phyloP scores from a whole-genome alignment of 495 filamentous ascomycete species.

The Lasiosphaeris hirsuta region DNA sequence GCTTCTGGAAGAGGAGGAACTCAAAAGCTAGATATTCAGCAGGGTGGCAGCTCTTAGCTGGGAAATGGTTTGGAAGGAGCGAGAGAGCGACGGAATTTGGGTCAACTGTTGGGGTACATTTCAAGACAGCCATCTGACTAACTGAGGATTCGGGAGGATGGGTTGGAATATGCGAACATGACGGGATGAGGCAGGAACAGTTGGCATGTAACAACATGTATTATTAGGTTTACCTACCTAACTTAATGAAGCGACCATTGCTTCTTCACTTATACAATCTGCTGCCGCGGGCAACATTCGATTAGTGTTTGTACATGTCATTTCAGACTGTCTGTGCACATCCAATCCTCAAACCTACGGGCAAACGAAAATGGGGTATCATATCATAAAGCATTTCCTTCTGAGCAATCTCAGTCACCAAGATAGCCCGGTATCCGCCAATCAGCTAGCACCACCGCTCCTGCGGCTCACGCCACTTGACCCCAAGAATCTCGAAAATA shows the following conservation, averaged over 20 bases:
- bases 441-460: slow-evolving; percentile 64
- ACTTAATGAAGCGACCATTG: too few species aligned
- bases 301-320: too few species aligned
- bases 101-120: neutral
- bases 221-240: neutral
- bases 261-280: too few species aligned
- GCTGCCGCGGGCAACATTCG: too few species aligned
- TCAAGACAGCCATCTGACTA: neutral
- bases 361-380: neutral
- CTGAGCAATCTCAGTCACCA: too few species aligned
- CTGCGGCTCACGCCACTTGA: slow-evolving; percentile 81
- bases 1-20: too few species aligned
- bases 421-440: neutral
- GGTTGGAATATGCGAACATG: neutral
- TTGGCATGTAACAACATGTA: neutral
- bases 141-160: too few species aligned
- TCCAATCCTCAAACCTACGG: neutral
- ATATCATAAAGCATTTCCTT: neutral
- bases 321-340: too few species aligned
- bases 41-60: too few species aligned
- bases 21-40: too few species aligned
- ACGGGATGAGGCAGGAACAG: neutral
- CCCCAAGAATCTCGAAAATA: slow-evolving; percentile 83
- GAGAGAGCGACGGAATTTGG: too few species aligned
- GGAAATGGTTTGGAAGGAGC: too few species aligned